phyloP scores from a whole-genome alignment of 2,329 filamentous ascomycete species.

The Aspergillus thermomutatus region DNA sequence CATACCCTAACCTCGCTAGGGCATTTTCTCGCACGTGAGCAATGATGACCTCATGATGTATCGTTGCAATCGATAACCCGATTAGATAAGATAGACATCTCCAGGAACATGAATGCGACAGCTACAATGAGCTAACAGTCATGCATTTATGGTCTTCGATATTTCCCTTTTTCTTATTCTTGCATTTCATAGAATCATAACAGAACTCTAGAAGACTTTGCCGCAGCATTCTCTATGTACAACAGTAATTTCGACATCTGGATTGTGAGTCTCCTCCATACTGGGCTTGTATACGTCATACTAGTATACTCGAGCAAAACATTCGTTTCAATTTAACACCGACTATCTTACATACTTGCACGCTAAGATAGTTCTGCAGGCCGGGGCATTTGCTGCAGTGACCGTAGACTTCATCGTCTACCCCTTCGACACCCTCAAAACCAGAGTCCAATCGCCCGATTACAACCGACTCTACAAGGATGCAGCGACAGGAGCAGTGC shows the following conservation, averaged over 20 bases:
- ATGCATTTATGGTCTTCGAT: neutral
- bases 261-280: slow-evolving; percentile 44
- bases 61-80: neutral
- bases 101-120: neutral
- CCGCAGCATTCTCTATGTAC: slow-evolving; percentile 25
- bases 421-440: slow-evolving; percentile 87
- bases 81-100: slow-evolving; percentile 6
- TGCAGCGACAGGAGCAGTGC: slow-evolving; percentile 53
- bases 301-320: neutral
- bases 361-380: slow-evolving; percentile 46
- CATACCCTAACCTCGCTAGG: slow-evolving; percentile 5
- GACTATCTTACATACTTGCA: neutral
- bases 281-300: neutral
- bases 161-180: neutral
- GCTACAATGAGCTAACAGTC: neutral
- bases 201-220: neutral
- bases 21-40: slow-evolving; percentile 3
- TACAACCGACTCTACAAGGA: slow-evolving; percentile 66
- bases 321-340: neutral
- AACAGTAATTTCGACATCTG: slow-evolving; percentile 56
- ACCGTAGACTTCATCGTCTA: slow-evolving; percentile 82
- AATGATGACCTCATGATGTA: slow-evolving; percentile 1
- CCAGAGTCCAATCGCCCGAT: slow-evolving; percentile 74
- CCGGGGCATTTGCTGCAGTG: slow-evolving; percentile 80
- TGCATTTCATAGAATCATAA: neutral